Conservation (phyloP, 768 basidiomycete species). For the Pleurotus ostreatus region DNA sequence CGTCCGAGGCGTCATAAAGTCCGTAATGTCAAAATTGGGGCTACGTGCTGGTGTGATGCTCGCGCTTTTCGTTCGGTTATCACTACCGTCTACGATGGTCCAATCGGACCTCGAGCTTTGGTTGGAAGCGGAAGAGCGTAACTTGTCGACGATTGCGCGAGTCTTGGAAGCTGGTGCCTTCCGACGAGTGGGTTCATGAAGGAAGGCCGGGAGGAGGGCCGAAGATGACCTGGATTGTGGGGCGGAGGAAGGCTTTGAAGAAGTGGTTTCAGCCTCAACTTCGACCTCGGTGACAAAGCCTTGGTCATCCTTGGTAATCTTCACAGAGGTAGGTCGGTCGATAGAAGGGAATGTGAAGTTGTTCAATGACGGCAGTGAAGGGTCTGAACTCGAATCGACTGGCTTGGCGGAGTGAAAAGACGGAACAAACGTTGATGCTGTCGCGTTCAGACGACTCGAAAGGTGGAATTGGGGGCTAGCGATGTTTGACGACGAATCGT, state of each 20-base stretch:
- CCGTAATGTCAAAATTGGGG: conserved; percentile 14
- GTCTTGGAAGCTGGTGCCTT: conserved; percentile 49
- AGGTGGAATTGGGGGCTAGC: conserved; percentile 16
- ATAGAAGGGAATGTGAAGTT: conserved; percentile 49
- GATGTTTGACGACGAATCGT: conserved; percentile 22
- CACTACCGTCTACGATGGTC: background rate
- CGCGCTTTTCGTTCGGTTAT: conserved; percentile 17
- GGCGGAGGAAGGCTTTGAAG: conserved; percentile 22
- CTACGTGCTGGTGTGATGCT: conserved; percentile 30
- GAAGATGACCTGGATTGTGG: conserved; percentile 24
- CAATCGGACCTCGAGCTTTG: conserved; percentile 8
- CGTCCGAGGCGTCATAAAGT: conserved; percentile 27
- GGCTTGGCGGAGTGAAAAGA: conserved; percentile 23
- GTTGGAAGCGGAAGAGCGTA: conserved; percentile 34
- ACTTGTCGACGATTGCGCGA: conserved; percentile 53
- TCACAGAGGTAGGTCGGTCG: conserved; percentile 32
- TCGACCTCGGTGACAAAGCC: conserved; percentile 41
- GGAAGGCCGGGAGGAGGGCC: conserved; percentile 44
- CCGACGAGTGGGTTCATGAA: conserved; percentile 36
- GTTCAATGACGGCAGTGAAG: conserved; percentile 19
- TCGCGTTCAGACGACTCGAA: conserved; percentile 31
- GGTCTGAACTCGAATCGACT: conserved; percentile 17
- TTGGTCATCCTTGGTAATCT: conserved; percentile 49
- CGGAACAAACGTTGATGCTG: conserved; percentile 43
- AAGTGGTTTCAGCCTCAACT: conserved; percentile 22